Conservation (phyloP, 2,329 filamentous ascomycete genomes). For the Alternaria arborescens region DNA sequence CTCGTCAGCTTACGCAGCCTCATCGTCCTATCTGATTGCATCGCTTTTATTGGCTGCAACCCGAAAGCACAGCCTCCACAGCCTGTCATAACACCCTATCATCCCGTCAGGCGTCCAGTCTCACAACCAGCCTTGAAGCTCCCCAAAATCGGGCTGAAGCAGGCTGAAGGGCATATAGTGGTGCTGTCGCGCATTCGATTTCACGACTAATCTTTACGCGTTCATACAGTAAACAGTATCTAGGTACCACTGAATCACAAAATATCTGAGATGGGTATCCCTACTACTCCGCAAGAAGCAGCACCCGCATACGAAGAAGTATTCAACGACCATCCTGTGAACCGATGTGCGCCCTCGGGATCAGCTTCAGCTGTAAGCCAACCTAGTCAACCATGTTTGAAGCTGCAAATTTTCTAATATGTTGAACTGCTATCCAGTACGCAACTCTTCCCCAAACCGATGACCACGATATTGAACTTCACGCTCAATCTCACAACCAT, state of each 20-base stretch:
- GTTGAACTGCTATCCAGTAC: constrained; percentile 26
- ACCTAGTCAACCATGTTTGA: background rate
- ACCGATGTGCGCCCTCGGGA: constrained; percentile 25
- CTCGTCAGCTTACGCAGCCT: background rate
- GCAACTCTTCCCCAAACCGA: constrained; percentile 36
- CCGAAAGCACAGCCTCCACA: constrained; percentile 20
- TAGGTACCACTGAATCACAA: background rate
- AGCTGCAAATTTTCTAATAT: background rate
- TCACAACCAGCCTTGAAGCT: background rate
- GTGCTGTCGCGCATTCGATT: background rate
- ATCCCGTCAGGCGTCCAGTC: constrained; percentile 2
- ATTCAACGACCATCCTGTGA: constrained; percentile 34
- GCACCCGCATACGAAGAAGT: constrained; percentile 43
- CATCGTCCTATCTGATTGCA: background rate
- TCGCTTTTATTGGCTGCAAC: background rate
- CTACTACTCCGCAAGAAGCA: constrained; percentile 26
- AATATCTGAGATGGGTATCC: constrained; percentile 27
- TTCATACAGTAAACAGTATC: background rate
- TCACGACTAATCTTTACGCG: background rate
- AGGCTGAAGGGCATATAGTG: background rate
- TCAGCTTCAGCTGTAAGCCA: constrained; percentile 29
- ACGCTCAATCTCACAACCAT: constrained; percentile 23
- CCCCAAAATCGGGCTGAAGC: background rate
- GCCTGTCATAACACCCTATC: background rate
- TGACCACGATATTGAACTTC: constrained; percentile 32